Evolutionary conservation across 2,329 filamentous ascomycete genomes (phyloP), one percentile per base, ranked within the genome.

Genomic region (Mariannaea elegans): DNA sequence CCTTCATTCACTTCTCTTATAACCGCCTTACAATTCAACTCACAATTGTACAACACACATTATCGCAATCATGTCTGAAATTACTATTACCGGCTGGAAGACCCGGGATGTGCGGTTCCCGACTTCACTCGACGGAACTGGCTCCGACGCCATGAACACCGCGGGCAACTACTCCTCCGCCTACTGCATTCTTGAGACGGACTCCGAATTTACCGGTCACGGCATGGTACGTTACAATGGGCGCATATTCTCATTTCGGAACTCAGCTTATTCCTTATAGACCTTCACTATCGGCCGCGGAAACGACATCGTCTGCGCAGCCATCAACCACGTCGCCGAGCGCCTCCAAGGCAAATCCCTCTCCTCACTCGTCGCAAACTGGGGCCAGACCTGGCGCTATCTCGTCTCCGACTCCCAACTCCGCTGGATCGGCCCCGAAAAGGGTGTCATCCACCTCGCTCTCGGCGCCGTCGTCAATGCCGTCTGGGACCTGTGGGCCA

Each of bases 41-140:
- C 34, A 7, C 41, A 21, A 48, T 52, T 24, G 13, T 13, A 45
- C 24, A 47, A 41, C 29, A 12, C 16, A 23, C 21, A 7, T 19
- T 14, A 6, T 29, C 36, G 32, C 34, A 63, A 64, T 31, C 39
- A 69, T 69, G 66, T 41, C 67, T 57, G 85, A 89, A 68, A 82
- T 92, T 70, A 91, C 87, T 59, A 91, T 93, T 73, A 92, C 88
- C 54, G 86, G 88, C 64, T 92, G 87, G 82, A 81, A 80, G 66
- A 90, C 89, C 59, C 84, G 88, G 73, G 90, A 93, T 80, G 89
- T 93, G 74, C 87, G 90, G 68, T 93, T 93, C 75, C 90, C 90
- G 76, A 97, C 93, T n/a, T 97, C 93, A 38, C 87, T 97, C 62
- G 93, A 97, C 79, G 95, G 94, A 81, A 97, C 93, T n/a, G 93